Evolutionary conservation across 306 rosid genomes (phyloP).

Genomic region (Benincasa hispida): DNA sequence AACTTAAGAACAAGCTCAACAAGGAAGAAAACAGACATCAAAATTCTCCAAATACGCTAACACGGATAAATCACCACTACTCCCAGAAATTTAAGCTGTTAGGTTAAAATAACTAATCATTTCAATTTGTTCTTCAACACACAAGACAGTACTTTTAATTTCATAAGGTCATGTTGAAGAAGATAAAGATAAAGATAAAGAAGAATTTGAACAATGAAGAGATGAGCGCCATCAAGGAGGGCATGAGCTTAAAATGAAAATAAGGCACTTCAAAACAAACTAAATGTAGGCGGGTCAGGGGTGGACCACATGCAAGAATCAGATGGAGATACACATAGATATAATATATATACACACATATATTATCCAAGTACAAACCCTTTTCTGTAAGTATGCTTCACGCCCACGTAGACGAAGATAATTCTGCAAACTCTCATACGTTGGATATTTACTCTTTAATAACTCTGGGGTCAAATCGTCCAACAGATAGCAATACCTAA

Average conservation of each 20-base stretch:
- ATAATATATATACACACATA: not conserved
- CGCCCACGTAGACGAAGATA: conserved; percentile 66
- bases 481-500: conserved; percentile 84
- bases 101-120: not conserved
- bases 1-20: not conserved
- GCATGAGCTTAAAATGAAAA: not conserved
- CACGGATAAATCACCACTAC: not conserved
- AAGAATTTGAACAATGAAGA: not conserved
- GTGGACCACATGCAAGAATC: not conserved
- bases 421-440: conserved; percentile 49
- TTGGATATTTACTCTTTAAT: conserved; percentile 46
- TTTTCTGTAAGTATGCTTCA: conserved; percentile 79
- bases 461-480: conserved; percentile 76
- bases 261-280: not conserved
- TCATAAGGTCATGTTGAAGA: not conserved
- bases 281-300: not conserved
- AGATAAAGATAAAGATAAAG: conserved; percentile 1
- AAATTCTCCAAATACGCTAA: not conserved
- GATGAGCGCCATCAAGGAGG: not conserved
- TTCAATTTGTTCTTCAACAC: not conserved
- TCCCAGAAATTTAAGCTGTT: not conserved
- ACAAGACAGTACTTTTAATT: not conserved
- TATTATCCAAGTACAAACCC: conserved; percentile 31
- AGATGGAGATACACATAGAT: not conserved
- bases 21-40: not conserved